Evolutionary conservation across 2,329 filamentous ascomycete genomes (phyloP), one percentile per base, ranked within the genome.

Genomic region (Alternaria tenuissima): DNA sequence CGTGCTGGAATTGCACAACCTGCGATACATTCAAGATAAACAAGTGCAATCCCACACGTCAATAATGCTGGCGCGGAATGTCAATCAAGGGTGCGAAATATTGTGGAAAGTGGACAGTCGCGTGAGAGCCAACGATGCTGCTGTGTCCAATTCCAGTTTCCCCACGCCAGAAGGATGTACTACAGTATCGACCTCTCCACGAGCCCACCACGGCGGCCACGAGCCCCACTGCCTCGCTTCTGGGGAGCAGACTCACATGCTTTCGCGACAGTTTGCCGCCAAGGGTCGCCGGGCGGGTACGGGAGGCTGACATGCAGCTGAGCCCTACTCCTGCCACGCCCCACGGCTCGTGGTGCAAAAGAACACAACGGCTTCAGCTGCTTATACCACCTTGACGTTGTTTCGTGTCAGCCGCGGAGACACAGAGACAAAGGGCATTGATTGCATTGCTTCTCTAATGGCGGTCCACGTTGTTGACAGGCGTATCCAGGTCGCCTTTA

Each of bases 1-100:
- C 61, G 62, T 66, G 62, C 60, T 55, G 49, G 52, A 67, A 63
- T 62, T 60, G 63, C 53, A 67, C 63, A 59, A 65, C 38, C 60
- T 60, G 60, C 61, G 58, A 52, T 46, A 49, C 34, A 56, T 56
- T 26, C 43, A 68, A 68, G 72, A 74, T 74, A 73, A 67, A 66
- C 52, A 24, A 32, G 20, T 32, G 18, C 32, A 24, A 62, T 63
- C 63, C 63, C 65, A 63, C 66, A 52, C 54, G 41, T 24, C 58
- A 52, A 30, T 43, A 16, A 44, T 52, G 26, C 24, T 24, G 22
- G 47, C 43, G 47, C 28, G 52, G 14, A 52, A 34, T 32, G 28
- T 28, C n/a, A 57, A 48, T 52, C 44, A 52, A 46, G 32, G 22
- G n/a, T 20, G 30, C 32, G 48, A 52, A 43, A 34, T 49, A 18